These are phyloP conservation scores for Rhizoclosmatium sp. DNA, from an alignment of 192 early-diverging fungal species.

Conservation along the genomic window DNA sequence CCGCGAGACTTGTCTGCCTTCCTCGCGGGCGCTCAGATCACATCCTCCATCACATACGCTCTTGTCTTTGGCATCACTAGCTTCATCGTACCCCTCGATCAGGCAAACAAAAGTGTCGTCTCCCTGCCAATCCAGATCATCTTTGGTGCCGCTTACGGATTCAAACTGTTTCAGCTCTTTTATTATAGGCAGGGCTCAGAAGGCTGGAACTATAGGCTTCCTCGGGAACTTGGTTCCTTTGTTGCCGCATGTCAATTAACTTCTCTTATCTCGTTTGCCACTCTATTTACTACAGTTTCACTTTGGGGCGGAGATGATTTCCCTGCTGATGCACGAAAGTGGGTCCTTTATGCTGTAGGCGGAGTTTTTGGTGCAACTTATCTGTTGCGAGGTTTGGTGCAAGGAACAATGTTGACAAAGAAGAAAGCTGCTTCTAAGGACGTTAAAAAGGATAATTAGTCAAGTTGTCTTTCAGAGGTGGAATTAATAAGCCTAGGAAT, in stretches of 20 bases:
- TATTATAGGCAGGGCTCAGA: background rate
- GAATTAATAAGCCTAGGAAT: no score
- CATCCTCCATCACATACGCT: background rate
- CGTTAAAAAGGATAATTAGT: no score
- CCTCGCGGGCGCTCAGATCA: background rate
- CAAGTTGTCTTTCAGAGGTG: no score
- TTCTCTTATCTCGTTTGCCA: background rate
- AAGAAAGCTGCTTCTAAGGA: no score
- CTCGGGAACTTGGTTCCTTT: background rate
- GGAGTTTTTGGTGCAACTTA: background rate
- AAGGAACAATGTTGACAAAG: no score
- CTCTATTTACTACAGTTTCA: background rate
- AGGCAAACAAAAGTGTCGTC: background rate
- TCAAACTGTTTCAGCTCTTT: background rate
- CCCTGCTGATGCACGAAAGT: background rate
- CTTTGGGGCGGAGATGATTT: background rate
- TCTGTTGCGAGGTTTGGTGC: background rate
- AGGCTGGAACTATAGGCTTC: background rate
- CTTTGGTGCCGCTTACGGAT: background rate
- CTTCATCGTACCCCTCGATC: background rate
- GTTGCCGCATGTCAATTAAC: background rate
- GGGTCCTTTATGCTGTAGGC: background rate
- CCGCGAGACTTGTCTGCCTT: background rate
- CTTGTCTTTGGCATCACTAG: slow-evolving; percentile 1
- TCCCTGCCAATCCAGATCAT: background rate